Conservation (phyloP, 345 rosid species). For the Citrus unshiu region DNA sequence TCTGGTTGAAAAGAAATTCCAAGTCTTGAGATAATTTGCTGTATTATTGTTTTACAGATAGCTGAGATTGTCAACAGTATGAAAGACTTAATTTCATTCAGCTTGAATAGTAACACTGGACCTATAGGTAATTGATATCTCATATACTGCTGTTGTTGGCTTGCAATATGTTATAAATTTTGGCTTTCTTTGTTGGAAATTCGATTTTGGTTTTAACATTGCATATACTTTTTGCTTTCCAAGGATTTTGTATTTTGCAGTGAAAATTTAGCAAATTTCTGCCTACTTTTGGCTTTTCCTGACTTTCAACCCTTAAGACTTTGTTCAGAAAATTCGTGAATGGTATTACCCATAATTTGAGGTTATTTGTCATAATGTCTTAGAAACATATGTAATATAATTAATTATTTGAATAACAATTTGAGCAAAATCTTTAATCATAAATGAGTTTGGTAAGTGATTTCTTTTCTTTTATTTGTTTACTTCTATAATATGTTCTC, state of each 20-base stretch:
- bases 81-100: constrained; percentile 20
- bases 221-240: background rate
- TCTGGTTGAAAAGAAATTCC: background rate
- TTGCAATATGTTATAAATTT: background rate
- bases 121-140: constrained; percentile 9
- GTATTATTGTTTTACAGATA: constrained; percentile 9
- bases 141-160: background rate
- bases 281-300: background rate
- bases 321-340: background rate
- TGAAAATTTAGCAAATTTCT: background rate
- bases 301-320: background rate
- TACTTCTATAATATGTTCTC: background rate
- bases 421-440: background rate
- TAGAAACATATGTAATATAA: background rate
- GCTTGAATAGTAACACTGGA: constrained; percentile 17
- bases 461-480: background rate
- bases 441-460: background rate
- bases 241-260: background rate
- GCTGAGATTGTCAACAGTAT: constrained; percentile 16
- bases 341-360: background rate
- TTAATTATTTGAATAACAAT: background rate
- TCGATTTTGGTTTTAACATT: background rate
- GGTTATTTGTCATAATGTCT: background rate
- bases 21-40: background rate
- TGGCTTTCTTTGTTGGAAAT: background rate